These are phyloP conservation scores for Lanzia echinophila DNA, from an alignment of 2,329 filamentous ascomycete genomes.

Conservation along the genomic window DNA sequence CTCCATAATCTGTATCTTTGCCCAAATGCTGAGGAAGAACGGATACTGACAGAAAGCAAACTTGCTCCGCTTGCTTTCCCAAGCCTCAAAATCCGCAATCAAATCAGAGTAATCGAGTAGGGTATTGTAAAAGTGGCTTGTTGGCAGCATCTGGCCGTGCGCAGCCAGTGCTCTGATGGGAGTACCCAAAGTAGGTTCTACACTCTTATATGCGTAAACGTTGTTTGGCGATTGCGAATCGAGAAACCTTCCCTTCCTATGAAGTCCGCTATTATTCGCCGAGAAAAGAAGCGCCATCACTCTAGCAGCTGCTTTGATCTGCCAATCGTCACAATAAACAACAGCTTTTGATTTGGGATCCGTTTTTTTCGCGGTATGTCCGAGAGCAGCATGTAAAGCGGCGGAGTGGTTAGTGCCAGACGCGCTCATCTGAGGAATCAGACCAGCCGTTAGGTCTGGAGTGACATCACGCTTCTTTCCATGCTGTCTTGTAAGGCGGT, in stretches of 20 bases:
- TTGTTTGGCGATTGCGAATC: slow-evolving; percentile 31
- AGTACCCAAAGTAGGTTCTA: slow-evolving; percentile 1
- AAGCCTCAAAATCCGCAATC: slow-evolving; percentile 77
- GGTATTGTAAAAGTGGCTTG: slow-evolving; percentile 82
- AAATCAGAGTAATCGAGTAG: slow-evolving; percentile 82
- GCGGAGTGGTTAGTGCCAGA: slow-evolving; percentile 51
- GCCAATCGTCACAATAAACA: slow-evolving; percentile 79
- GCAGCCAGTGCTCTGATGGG: slow-evolving; percentile 31
- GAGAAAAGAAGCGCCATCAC: slow-evolving; percentile 76
- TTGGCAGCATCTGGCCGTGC: slow-evolving; percentile 64
- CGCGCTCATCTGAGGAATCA: slow-evolving; percentile 62
- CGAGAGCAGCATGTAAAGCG: slow-evolving; percentile 73
- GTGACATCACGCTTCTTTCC: slow-evolving; percentile 56
- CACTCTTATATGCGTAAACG: slow-evolving; percentile 18
- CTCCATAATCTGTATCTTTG: slow-evolving; percentile 86
- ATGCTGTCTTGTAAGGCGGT: slow-evolving; percentile 66
- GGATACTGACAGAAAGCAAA: slow-evolving; percentile 92
- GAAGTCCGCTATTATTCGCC: slow-evolving; percentile 58
- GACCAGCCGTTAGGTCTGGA: slow-evolving; percentile 54
- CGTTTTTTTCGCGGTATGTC: slow-evolving; percentile 50
- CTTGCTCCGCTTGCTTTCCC: slow-evolving; percentile 67
- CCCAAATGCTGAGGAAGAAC: slow-evolving; percentile 84
- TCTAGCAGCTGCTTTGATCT: slow-evolving; percentile 72
- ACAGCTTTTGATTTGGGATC: slow-evolving; percentile 50
- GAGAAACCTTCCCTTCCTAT: slow-evolving; percentile 33